Percentiles rank a stretch among this genome's conserved stretches.
phyloP scores from a whole-genome alignment of 768 basidiomycete genomes.

The Tephrocybe sp. region DNA sequence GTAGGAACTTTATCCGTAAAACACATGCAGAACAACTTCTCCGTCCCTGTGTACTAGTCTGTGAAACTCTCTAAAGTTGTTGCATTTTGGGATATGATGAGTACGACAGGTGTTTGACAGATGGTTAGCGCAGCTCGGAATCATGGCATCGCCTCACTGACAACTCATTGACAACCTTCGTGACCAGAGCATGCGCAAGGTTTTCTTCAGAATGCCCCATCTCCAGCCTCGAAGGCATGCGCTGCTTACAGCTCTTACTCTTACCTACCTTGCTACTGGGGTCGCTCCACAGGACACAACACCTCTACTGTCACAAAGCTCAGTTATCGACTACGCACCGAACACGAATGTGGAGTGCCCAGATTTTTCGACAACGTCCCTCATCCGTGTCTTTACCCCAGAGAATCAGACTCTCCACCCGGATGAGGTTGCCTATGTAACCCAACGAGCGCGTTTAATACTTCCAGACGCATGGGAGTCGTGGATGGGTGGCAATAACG shows the following conservation, averaged over 20 bases:
- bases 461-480: conserved; percentile 50
- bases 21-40: no score
- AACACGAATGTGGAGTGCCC: conserved; percentile 47
- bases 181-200: no score
- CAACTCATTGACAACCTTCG: not conserved
- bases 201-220: not conserved
- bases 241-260: conserved; percentile 6
- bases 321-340: conserved; percentile 52
- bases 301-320: conserved; percentile 21
- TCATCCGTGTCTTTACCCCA: conserved; percentile 51
- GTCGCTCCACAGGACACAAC: conserved; percentile 13
- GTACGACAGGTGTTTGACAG: no score
- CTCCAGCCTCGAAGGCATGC: not conserved
- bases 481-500: conserved; percentile 58
- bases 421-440: conserved; percentile 46
- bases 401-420: conserved; percentile 50
- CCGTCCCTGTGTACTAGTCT: no score
- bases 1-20: not conserved
- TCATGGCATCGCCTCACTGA: conserved; percentile 3
- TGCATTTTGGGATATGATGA: no score
- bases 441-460: conserved; percentile 34
- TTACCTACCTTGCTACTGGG: conserved; percentile 11
- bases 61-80: no score
- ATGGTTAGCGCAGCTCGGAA: no score
- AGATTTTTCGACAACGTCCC: conserved; percentile 38